Base-by-base conservation (phyloP, 805 yeast species). In the Candida vartiovaarae region DNA sequence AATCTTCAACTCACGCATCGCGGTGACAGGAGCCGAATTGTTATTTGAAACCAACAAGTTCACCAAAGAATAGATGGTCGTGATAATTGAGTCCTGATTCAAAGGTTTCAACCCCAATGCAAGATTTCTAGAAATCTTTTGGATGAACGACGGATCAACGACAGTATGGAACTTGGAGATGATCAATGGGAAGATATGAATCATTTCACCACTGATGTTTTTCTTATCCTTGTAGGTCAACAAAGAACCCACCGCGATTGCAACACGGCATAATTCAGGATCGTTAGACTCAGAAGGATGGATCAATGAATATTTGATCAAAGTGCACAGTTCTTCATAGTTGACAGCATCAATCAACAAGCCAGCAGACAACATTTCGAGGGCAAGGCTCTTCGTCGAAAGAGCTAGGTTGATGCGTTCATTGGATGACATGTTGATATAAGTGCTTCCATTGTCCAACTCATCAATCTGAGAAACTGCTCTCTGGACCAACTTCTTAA, bases 1-100 rank as follows among this genome's bases (percentile, higher is more conserved):
- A 39, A 65, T 37, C 43, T 60, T 60, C 33, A 68, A 55, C 35
- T 64, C 68, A 42, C 63, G 63, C 23, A 63, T 45, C 4, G 62
- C 64, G 39, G 54, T 60, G 34, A 46, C 66, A 42, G 57, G 68
- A 40, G 57, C 59, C 41, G 62, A 72, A 50, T 65, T 74, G 47
- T 64, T 75, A 11, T 74, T 80, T 42, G 71, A 75, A 41, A 82
- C 75, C 30, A 91, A 64, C 46, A 84, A 61, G 59, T 93, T 93
- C 20, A 85, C 78, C 50, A 91, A 70, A 0, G 95, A 80, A 63
- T 93, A 93, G 41, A 93, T 79, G 1, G 91, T 76, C 6, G 95
- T 82, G 7, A 89, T 85, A 24, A 84, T 80, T 1, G 86, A 78
- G 57, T 89, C 96, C 56, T 88, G 91, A 20, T 89, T 77, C 42